Conservation (phyloP, 2,329 filamentous ascomycete genomes). For the Davidsoniella virescens region DNA sequence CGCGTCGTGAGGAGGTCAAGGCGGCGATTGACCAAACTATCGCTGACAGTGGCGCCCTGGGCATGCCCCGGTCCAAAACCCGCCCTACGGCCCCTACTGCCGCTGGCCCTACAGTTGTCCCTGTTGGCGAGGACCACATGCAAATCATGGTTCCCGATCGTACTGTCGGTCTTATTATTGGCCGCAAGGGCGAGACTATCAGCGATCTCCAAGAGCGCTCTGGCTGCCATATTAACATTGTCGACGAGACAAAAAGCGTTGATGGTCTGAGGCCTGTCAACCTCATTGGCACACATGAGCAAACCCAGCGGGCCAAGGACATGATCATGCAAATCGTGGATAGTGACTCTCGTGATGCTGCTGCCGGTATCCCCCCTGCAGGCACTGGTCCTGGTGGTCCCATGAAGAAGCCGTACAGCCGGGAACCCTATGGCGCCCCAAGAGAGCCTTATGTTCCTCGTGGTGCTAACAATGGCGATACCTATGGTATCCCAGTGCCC, state of each 20-base stretch:
- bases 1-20: slow-evolving; percentile 62
- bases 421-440: slow-evolving; percentile 7
- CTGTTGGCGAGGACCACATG: slow-evolving; percentile 58
- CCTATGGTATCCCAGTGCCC: slow-evolving; percentile 12
- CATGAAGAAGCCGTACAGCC: slow-evolving; percentile 13
- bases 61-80: slow-evolving; percentile 28
- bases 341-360: slow-evolving; percentile 57
- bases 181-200: slow-evolving; percentile 85
- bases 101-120: slow-evolving; percentile 16
- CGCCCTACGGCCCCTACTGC: neutral
- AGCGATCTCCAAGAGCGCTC: slow-evolving; percentile 80
- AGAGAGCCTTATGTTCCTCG: slow-evolving; percentile 17
- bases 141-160: slow-evolving; percentile 93
- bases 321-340: slow-evolving; percentile 89
- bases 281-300: slow-evolving; percentile 62
- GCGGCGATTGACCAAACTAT: slow-evolving; percentile 62
- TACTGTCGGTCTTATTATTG: slow-evolving; percentile 84
- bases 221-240: slow-evolving; percentile 91
- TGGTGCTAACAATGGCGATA: slow-evolving; percentile 17
- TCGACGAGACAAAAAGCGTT: slow-evolving; percentile 81
- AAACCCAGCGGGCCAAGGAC: slow-evolving; percentile 65
- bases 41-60: slow-evolving; percentile 18
- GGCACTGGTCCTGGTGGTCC: slow-evolving; percentile 20
- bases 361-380: slow-evolving; percentile 17
- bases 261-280: slow-evolving; percentile 83